Evolutionary conservation across 106 monocot genomes (phyloP), one percentile per base, ranked within the genome.

Genomic region (Allium cepa): DNA sequence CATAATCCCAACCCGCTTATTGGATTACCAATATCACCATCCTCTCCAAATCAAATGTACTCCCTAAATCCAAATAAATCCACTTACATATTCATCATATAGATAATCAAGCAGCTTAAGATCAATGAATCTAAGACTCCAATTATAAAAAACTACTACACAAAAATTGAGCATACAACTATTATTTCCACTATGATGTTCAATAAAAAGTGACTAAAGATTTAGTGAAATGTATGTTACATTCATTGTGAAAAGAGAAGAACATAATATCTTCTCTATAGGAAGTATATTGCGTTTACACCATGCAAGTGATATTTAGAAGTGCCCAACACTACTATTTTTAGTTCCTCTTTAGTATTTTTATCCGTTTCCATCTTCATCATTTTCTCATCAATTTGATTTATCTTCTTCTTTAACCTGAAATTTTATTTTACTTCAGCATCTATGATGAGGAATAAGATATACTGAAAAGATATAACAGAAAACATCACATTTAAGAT

Each of bases 201-300:
- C 22, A 22, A 1, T 22, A 22, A 22, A 22, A 22, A 22, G 22
- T 22, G 1, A 22, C 22, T 22, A 22, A 36, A 36, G 36, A 2
- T 36, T 36, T 2, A 1, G 36, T 36, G 1, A 36, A 36, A 36
- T 1, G 5, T 36, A 36, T 1, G 0, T 36, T 36, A 36, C 36
- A 36, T 3, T 36, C 36, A 36, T 2, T 36, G 1, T 5, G 3
- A 36, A 36, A 36, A 36, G 36, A 36, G 17, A 45, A 74, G 10
- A 57, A 22, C 10, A 64, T 13, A 8, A 47, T 74, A 94, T 90
- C 94, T 94, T 94, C 69, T 94, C 94, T 56, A 94, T 94, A 45
- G 94, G 90, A 26, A 94, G 90, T 90, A 90, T 90, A 73, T 87
- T 70, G 64, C 94, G 87, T 68, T 94, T 94, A 72, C 94, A 94